Percentiles rank a stretch among this genome's conserved stretches.
Evolutionary conservation across 495 filamentous ascomycete genomes (phyloP).

Genomic region (Penicillium turbatum): DNA sequence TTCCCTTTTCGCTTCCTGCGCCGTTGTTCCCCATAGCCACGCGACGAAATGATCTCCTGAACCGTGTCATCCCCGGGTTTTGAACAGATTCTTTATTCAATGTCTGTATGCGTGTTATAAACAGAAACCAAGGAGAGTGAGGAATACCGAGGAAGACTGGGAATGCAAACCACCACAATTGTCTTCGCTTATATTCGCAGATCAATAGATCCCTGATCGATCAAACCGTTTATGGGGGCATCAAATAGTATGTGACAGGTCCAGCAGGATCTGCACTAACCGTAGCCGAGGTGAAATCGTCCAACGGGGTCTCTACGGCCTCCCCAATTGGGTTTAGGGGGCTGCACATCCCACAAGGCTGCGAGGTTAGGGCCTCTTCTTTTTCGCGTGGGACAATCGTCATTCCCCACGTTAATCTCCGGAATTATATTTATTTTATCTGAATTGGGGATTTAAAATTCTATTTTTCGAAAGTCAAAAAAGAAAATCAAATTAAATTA

Average conservation of each 20-base stretch:
- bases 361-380: slow-evolving; percentile 2
- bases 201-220: slow-evolving; percentile 24
- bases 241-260: slow-evolving; percentile 28
- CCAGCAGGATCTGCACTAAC: slow-evolving; percentile 36
- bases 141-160: neutral
- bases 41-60: slow-evolving; percentile 12
- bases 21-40: slow-evolving; percentile 12
- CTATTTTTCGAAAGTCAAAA: slow-evolving; percentile 10
- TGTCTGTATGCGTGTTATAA: too few relatives aligned
- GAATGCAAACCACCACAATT: neutral
- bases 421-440: slow-evolving; percentile 3
- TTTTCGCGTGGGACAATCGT: slow-evolving; percentile 19
- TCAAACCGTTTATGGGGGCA: slow-evolving; percentile 27
- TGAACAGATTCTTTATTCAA: neutral
- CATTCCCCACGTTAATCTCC: slow-evolving; percentile 32
- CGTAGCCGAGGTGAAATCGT: slow-evolving; percentile 20
- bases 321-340: slow-evolving; percentile 19
- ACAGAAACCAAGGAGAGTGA: too few relatives aligned
- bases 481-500: slow-evolving; percentile 29
- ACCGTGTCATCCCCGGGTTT: slow-evolving; percentile 10
- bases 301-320: slow-evolving; percentile 27
- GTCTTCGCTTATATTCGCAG: neutral
- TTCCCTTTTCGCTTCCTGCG: slow-evolving; percentile 8
- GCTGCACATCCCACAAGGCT: slow-evolving; percentile 8
- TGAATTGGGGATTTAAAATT: neutral